Evolutionary conservation across 208 protist genomes (phyloP), one percentile per base, ranked within the genome.

Genomic region (Angomonas desouzai): DNA sequence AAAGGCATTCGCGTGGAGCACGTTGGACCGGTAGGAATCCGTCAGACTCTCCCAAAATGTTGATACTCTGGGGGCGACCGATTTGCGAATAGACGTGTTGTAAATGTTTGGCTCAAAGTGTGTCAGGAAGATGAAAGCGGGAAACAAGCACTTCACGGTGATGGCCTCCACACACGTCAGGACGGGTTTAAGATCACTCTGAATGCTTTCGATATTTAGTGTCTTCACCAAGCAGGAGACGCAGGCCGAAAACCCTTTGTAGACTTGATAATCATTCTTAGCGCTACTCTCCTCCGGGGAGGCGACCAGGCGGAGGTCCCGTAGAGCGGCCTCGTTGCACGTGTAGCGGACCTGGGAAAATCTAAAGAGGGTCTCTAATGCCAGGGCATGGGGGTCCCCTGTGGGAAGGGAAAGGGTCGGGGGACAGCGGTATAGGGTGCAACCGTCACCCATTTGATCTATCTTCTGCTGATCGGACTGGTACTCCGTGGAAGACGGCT

Each of bases 91-190:
- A 1, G 60, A 36, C 34, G 71, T 56, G 30, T 68, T 45, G 49
- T 82, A 94, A 22, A 89, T 34, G 6, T 32, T 48, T 4, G 72
- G 64, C 38, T 92, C 85, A 36, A 70, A 83, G 70, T 89, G 77
- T 7, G 62, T 73, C 30, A 83, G 48, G 48, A 92, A 92, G n/a
- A 84, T 58, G 64, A 94, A 89, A 38, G 86, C 89, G 0, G 85
- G 89, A 48, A 92, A 82, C 4, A 95, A 64, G 45, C 74, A 78
- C 55, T 81, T 70, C 28, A 29, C 30, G 25, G 77, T 72, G 13
- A 91, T 71, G 27, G 74, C 61, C 62, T 81, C 70, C 1, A 88
- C 72, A 49, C 82, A 89, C 10, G 66, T 51, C 0, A 72, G 49
- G 18, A 79, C 55, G 9, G 81, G 66, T 18, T 67, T 32, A 23